Evolutionary conservation across 2,329 filamentous ascomycete genomes (phyloP), one percentile per base, ranked within the genome.

Genomic region (Verticillium zaregamsianum): DNA sequence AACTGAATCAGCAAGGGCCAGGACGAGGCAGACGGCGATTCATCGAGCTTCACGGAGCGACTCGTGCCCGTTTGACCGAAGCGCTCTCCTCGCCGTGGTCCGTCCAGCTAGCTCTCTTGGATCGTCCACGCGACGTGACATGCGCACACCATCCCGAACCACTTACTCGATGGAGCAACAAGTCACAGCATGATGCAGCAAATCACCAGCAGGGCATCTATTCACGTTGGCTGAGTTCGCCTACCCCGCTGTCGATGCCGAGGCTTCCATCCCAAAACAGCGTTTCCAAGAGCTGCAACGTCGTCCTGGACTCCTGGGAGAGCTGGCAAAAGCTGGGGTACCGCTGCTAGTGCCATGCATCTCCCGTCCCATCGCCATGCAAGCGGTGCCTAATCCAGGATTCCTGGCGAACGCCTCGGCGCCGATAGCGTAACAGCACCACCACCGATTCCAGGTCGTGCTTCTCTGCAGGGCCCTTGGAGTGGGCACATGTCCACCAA

Each of bases 401-500:
- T 52, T 52, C n/a, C 20, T 25, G 45, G 45, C 45, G 45, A 52
- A 52, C 45, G 45, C 23, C 20, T 52, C n/a, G 45, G 37, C 15
- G 37, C 45, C 20, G 12, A 12, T 52, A 52, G 45, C 20, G 45
- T 20, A 52, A 7, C 45, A 52, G 33, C 33, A 52, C 45, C 45
- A 52, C n/a, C 20, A 52, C 17, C 20, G n/a, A 20, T 52, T 11
- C 45, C 20, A 35, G 20, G 45, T 52, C 20, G 45, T 52, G 45
- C 45, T 52, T 52, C 45, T n/a, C 45, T 35, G 8, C 45, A 52
- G n/a, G 45, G 45, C 20, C 33, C 25, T 11, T 25, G 40, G 17
- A 15, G 56, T 58, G 56, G 56, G 56, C 56, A 58, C 56, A 58
- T 58, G 56, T 58, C 33, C 56, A 40, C 56, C 15, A 20, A 58